Percentiles rank a stretch among this genome's conserved stretches.
These are phyloP conservation scores for Clarireedia homoeocarpa DNA, from an alignment of 2,329 filamentous ascomycete species.

Conservation along the genomic window DNA sequence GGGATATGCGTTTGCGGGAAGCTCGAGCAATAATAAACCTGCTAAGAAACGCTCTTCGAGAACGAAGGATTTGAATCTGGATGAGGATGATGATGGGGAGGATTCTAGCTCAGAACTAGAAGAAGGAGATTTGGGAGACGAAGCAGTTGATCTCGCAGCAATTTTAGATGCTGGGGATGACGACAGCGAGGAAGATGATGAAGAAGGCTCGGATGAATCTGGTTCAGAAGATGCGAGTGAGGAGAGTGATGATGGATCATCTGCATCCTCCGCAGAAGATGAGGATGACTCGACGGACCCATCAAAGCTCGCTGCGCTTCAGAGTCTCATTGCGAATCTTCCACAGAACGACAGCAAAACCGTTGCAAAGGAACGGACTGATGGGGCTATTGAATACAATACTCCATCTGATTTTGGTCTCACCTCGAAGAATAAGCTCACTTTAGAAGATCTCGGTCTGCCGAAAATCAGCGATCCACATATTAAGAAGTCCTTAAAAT, in stretches of 20 bases:
- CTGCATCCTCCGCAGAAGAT: constrained; percentile 39
- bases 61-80: constrained; percentile 39
- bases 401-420: constrained; percentile 53
- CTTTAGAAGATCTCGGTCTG: constrained; percentile 67
- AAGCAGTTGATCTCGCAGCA: constrained; percentile 26
- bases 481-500: constrained; percentile 72
- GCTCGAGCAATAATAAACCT: constrained; percentile 38
- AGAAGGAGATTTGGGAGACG: constrained; percentile 56
- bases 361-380: constrained; percentile 26
- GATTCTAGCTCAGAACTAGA: constrained; percentile 45
- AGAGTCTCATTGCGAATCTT: constrained; percentile 62
- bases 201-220: constrained; percentile 30
- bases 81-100: constrained; percentile 37
- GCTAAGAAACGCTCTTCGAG: constrained; percentile 41
- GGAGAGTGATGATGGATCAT: constrained; percentile 48
- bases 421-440: constrained; percentile 40
- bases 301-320: constrained; percentile 53
- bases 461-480: constrained; percentile 64
- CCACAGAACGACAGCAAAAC: constrained; percentile 28
- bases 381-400: constrained; percentile 50
- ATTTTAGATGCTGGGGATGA: constrained; percentile 48
- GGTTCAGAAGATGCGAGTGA: constrained; percentile 39
- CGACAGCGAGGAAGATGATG: constrained; percentile 49
- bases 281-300: constrained; percentile 36
- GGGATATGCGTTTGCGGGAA: constrained; percentile 57